Evolutionary conservation across 2,329 filamentous ascomycete genomes (phyloP), one percentile per base, ranked within the genome.

Genomic region (Colletotrichum orchidophilum): DNA sequence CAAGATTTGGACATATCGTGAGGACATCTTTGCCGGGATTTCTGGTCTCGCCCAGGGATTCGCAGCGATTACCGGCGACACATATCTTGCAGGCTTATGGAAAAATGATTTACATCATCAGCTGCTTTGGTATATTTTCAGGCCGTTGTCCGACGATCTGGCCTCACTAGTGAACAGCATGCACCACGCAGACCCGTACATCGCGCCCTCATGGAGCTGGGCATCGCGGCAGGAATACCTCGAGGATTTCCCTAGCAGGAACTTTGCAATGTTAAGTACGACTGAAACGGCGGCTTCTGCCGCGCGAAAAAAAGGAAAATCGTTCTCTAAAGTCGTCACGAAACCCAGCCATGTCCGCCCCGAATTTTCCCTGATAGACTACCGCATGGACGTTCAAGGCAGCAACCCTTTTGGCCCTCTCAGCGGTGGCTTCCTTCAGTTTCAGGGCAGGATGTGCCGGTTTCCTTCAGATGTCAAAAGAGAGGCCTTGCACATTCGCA

Each of bases 171-270:
- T 13, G 7, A 21, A n/a, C 1, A 27, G 29, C 7, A 18, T 42
- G 21, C 39, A 26, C 15, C 6, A 39, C 2, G 1, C 53, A 1
- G 3, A n/a, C 1, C 54, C 63, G 5, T 65, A 65, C 21, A 2
- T 65, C 5, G 11, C 63, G 1, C 63, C 63, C 0, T 59, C 63
- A 8, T 59, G 63, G 63, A 65, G 63, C 39, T 65, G 63, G 63
- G 63, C 54, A 5, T 65, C 63, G 2, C 63, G 8, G 3, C 35
- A 3, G 3, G 0, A 0, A 18, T 42, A 42, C 39, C 18, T 18
- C 6, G 18, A 42, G 35, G 5, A 18, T 2, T 15, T 39, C 5
- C 6, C 18, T 39, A 5, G 2, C 5, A 15, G 35, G 12, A 5
- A 39, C n/a, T n/a, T n/a, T n/a, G n/a, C n/a, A n/a, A n/a, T n/a